A percentile compares a stretch with the other conserved stretches of the same genome.
Evolutionary conservation across 176 grass and related monocot species (phyloP).

Genomic region (Carex kokanica): DNA sequence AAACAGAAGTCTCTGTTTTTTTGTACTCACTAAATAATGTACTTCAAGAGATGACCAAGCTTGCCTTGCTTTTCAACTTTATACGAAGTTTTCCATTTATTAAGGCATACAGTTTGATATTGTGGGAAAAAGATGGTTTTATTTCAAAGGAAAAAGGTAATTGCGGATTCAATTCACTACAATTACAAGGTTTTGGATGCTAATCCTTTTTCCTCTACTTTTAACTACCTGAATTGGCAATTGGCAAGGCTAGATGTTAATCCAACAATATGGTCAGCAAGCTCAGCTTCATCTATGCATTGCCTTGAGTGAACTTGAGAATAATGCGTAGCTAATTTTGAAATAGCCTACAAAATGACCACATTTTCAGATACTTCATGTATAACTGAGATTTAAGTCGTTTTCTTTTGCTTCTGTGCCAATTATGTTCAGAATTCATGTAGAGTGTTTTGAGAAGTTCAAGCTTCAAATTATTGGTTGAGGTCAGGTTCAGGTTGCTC

Average conservation of each 20-base stretch:
- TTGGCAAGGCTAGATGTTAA: slow-evolving; percentile 74
- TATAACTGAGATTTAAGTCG: neutral
- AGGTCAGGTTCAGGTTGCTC: neutral
- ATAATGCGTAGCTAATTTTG: slow-evolving; percentile 71
- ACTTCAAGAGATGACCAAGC: neutral
- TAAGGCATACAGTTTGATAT: neutral
- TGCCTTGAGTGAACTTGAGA: slow-evolving; percentile 71
- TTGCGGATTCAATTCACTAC: neutral
- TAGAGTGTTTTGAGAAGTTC: neutral
- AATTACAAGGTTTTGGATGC: neutral
- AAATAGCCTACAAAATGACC: slow-evolving; percentile 45
- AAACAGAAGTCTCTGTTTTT: neutral
- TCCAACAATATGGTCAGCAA: slow-evolving; percentile 85
- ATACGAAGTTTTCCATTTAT: neutral
- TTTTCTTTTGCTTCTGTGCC: neutral
- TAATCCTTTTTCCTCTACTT: neutral
- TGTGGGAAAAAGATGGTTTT: neutral
- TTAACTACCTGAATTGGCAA: slow-evolving; percentile 64
- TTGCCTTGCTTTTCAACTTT: neutral
- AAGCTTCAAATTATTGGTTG: neutral
- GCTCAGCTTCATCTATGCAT: slow-evolving; percentile 86
- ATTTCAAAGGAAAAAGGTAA: neutral
- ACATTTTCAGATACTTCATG: slow-evolving; percentile 15
- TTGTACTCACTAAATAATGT: neutral
- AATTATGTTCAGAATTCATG: slow-evolving; percentile 1